Evolutionary conservation across 1,139 yeast species (phyloP), one percentile per base, ranked within the genome.

Genomic region (Arxiozyma bovina): DNA sequence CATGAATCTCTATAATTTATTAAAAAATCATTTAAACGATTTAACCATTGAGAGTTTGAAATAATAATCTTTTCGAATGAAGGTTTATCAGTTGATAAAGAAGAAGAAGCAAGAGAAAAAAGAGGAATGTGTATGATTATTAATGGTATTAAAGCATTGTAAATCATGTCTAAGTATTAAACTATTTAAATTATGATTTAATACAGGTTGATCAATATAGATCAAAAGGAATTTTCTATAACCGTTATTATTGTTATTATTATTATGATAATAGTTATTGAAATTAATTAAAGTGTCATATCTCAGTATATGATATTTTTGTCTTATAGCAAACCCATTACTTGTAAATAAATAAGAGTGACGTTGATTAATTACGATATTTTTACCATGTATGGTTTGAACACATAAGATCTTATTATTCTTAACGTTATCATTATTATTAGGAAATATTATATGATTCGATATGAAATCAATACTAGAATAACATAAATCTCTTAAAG

Each of bases 391-490:
- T 51, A 83, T 62, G 0, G 94, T 85, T 53, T 73, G 73, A 63
- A 34, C 40, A 15, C n/a, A 12, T 2, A 78, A 49, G 21, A 42
- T n/a, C 43, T 49, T 49, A 22, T 49, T 42, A 48, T 48, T 42
- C 11, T 17, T 34, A 12, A 22, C 50, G 34, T 30, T 34, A 5
- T 17, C 23, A 23, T 30, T 18, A 45, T 15, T 23, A n/a, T 34
- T 43, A 15, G 48, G 43, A 11, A 42, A 6, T 34, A 87, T 69
- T 25, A 89, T 78, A 68, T 89, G 96, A 0, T 90, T 80, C 53
- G 79, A 78, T 9, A 88, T 72, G 64, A 87, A 89, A 34, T 85
- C 91, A 50, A 81, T 83, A 52, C 74, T 77, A 54, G 17, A 34
- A 34, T 78, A 78, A 64, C 91, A 85, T 23, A 83, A 68, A 3